Percentiles rank a stretch among this genome's conserved stretches.
These are phyloP conservation scores for Populus deltoides DNA, from an alignment of 345 rosid species.

Conservation along the genomic window DNA sequence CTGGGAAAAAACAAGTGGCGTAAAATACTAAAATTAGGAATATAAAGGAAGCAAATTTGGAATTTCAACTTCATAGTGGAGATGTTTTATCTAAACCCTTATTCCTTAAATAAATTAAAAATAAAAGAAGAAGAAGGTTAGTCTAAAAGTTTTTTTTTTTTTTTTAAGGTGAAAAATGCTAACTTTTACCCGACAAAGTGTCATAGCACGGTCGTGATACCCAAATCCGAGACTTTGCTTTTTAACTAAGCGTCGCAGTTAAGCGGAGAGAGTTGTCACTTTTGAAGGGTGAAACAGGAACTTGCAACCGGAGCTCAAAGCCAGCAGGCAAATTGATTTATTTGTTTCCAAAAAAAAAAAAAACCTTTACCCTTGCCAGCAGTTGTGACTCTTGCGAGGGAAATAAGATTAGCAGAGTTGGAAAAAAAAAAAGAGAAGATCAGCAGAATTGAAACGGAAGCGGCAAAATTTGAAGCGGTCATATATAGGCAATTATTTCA, in stretches of 20 bases:
- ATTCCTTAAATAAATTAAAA: neutral
- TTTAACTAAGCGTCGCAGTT: neutral
- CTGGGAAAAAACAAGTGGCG: too few species aligned
- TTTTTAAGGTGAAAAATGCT: too few species aligned
- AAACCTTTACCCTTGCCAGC: neutral
- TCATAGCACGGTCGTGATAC: neutral
- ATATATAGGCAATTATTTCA: neutral
- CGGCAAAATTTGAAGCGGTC: conserved; percentile 2
- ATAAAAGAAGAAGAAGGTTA: too few species aligned
- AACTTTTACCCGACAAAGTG: neutral
- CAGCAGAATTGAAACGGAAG: neutral
- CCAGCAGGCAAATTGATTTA: neutral
- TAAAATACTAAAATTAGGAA: neutral
- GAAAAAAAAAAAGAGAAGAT: too few species aligned
- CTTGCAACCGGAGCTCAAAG: neutral
- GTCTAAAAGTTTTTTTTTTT: neutral
- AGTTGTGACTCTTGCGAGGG: neutral
- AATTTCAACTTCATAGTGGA: neutral
- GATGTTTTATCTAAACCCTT: neutral
- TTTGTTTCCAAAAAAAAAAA: neutral
- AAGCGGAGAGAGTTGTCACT: neutral
- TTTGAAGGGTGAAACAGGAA: neutral
- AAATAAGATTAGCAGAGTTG: neutral
- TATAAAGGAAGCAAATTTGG: neutral
- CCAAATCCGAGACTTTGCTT: too few species aligned